phyloP scores from a whole-genome alignment of 2,329 filamentous ascomycete genomes.

The Aspergillus nomiae region DNA sequence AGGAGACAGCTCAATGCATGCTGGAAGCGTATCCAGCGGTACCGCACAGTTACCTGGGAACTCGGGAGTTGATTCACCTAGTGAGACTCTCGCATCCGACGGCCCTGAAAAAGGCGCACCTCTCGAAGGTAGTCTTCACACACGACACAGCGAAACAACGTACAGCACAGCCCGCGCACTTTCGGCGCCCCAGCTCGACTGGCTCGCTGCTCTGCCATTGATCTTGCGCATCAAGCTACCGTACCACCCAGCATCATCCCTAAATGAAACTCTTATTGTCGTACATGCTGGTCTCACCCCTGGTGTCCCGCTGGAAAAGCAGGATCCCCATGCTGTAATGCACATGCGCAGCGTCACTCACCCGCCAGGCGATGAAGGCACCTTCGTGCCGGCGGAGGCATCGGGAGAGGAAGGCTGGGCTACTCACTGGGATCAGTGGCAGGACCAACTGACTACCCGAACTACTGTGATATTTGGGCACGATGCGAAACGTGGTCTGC shows the following conservation, averaged over 20 bases:
- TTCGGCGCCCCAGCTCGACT: conserved; percentile 17
- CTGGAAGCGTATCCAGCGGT: background rate
- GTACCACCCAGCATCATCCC: background rate
- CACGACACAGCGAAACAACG: background rate
- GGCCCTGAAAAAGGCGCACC: background rate
- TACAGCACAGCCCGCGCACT: conserved; percentile 4
- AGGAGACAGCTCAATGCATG: background rate
- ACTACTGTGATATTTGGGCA: conserved; percentile 26
- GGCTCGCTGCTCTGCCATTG: conserved; percentile 24
- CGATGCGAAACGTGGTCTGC: conserved; percentile 26
- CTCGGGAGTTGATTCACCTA: background rate
- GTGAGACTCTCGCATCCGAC: background rate
- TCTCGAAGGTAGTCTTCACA: background rate
- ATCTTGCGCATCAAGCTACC: conserved; percentile 22
- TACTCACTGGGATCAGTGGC: conserved; percentile 24
- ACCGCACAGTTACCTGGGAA: background rate
- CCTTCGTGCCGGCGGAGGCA: conserved; percentile 11
- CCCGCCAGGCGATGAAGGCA: background rate
- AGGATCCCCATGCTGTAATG: conserved; percentile 22
- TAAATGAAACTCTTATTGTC: conserved; percentile 18
- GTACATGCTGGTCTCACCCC: conserved; percentile 25
- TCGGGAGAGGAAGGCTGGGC: conserved; percentile 24
- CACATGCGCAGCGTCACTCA: conserved; percentile 21
- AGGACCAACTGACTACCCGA: conserved; percentile 17
- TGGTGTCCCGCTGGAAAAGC: conserved; percentile 17